These are phyloP conservation scores for Massariosphaeria phaeospora DNA, from an alignment of 495 filamentous ascomycete genomes.

Conservation along the genomic window DNA sequence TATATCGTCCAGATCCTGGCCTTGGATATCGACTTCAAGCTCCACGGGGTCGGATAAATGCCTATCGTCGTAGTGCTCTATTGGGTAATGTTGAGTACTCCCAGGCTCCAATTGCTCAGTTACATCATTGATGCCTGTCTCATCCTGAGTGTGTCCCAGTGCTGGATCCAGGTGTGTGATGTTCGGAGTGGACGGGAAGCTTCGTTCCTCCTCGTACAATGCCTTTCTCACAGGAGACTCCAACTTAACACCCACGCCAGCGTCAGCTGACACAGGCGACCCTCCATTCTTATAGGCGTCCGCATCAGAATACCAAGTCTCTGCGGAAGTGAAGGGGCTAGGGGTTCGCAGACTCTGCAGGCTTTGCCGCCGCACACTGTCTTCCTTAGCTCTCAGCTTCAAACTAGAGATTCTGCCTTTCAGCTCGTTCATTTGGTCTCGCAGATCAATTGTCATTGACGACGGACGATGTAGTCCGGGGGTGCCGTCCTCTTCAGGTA, in stretches of 20 bases:
- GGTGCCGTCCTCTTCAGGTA: slow-evolving; percentile 40
- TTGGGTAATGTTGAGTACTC: background rate
- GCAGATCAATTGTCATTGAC: slow-evolving; percentile 55
- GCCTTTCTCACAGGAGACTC: slow-evolving; percentile 46
- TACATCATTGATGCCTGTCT: background rate
- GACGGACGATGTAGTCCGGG: slow-evolving; percentile 56
- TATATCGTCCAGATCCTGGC: slow-evolving; percentile 22
- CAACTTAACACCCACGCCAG: slow-evolving; percentile 27
- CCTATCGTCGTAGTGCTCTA: slow-evolving; percentile 9
- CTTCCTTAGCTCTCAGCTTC: slow-evolving; percentile 74
- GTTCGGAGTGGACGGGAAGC: slow-evolving; percentile 16
- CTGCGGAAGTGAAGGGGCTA: slow-evolving; percentile 77
- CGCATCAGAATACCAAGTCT: slow-evolving; percentile 57
- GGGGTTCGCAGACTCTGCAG: slow-evolving; percentile 77
- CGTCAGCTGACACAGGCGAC: slow-evolving; percentile 25
- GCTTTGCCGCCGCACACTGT: slow-evolving; percentile 76
- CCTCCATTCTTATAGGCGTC: slow-evolving; percentile 29
- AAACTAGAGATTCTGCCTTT: slow-evolving; percentile 86
- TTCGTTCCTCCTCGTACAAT: slow-evolving; percentile 34
- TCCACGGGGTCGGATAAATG: background rate
- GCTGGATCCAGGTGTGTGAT: background rate
- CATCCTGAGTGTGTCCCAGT: too few relatives aligned
- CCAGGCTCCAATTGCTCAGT: slow-evolving; percentile 1
- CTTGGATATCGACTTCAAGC: slow-evolving; percentile 13
- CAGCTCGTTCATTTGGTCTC: slow-evolving; percentile 88